Base-by-base conservation (phyloP, 2,329 filamentous ascomycete genomes). In the Colletotrichum chrysophilum region DNA sequence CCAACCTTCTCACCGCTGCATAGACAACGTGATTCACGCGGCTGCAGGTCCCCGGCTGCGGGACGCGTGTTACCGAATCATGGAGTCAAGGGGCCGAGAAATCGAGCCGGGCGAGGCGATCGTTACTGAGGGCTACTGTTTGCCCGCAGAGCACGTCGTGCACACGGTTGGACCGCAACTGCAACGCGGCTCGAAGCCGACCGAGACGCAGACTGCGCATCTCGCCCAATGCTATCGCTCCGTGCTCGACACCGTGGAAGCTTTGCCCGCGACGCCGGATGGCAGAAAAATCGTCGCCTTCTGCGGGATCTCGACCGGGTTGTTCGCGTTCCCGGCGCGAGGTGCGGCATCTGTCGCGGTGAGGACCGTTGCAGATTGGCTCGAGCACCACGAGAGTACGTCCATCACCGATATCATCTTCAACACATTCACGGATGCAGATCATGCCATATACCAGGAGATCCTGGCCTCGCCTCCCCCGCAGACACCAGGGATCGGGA, bases 161-260 rank as follows among this genome's bases (percentile, higher is more conserved):
- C 83, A 84, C 64, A 83, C 82, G 12, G 83, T 83, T 5, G 83
- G 83, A 7, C 83, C 83, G 7, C 80, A 82, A 76, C 78, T 85
- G 21, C 65, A 66, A 7, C 77, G 70, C 28, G 80, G 80, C 28
- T 65, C 76, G 9, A 56, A 43, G 7, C 81, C 82, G 3, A 78
- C 73, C 7, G 68, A 69, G 10, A 74, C 67, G 38, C 70, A 79
- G 16, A 73, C 74, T 14, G 72, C 71, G 4, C 77, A 82, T 38
- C 79, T 84, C 7, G 76, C 76, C 8, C 77, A 79, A 24, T 83
- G 82, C 67, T 84, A 84, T 66, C 67, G 67, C 8, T 81, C 80
- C 32, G 81, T 82, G 14, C 78, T 84, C 4, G 77, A 80, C 14
- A 79, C 78, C 32, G 78, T 78, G 8, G 82, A 84, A 28, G 28